A percentile compares a stretch with the other conserved stretches of the same genome.
phyloP scores from a whole-genome alignment of 148 eudicot species.

The Chenopodium suecicum region DNA sequence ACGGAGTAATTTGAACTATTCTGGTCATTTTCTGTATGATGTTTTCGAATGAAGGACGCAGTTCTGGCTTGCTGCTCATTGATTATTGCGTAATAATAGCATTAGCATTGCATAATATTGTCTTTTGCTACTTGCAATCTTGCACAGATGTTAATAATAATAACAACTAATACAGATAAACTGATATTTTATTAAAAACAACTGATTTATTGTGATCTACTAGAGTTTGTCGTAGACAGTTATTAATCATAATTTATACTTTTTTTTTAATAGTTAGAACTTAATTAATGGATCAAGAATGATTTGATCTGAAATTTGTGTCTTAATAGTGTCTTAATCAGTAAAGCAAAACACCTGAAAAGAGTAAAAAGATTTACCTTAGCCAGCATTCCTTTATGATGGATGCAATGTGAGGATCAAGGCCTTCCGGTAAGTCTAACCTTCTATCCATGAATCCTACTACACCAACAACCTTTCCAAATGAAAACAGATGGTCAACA shows the following conservation, averaged over 20 bases:
- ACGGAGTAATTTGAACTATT: slow-evolving; percentile 37
- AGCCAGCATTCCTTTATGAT: slow-evolving; percentile 76
- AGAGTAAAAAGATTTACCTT: slow-evolving; percentile 36
- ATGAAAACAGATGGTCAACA: background rate
- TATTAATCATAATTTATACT: too few species aligned
- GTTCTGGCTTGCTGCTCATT: slow-evolving; percentile 52
- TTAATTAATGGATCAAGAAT: too few species aligned
- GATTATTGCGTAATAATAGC: background rate
- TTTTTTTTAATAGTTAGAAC: too few species aligned
- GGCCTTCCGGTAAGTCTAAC: slow-evolving; percentile 59
- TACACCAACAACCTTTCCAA: slow-evolving; percentile 69
- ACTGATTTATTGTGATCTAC: too few species aligned
- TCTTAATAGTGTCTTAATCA: background rate
- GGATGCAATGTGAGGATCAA: slow-evolving; percentile 59
- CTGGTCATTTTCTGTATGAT: slow-evolving; percentile 50
- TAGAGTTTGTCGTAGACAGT: too few species aligned
- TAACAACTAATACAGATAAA: too few species aligned
- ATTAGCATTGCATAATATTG: background rate
- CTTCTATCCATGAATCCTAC: slow-evolving; percentile 87
- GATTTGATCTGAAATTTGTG: too few species aligned
- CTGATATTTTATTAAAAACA: too few species aligned
- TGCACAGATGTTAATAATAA: too few species aligned
- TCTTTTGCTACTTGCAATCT: background rate
- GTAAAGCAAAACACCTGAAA: background rate
- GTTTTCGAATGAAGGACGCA: slow-evolving; percentile 72